phyloP scores from a whole-genome alignment of 2,329 filamentous ascomycete genomes.

The Trichoderma citrinoviride region DNA sequence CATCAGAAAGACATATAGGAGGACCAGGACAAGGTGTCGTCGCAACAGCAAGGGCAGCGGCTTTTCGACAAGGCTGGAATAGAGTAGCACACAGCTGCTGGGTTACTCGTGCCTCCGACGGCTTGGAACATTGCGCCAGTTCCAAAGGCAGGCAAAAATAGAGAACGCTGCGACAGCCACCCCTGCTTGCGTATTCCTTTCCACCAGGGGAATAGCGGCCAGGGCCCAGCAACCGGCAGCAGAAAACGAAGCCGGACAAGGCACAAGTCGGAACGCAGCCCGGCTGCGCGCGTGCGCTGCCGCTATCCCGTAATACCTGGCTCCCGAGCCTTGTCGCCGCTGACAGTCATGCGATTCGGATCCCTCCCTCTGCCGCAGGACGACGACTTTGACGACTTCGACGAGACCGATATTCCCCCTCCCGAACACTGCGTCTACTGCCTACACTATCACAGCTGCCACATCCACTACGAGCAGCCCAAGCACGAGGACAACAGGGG shows the following conservation, averaged over 20 bases:
- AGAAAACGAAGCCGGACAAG: constrained; percentile 9
- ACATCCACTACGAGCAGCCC: neutral
- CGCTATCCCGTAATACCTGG: constrained; percentile 5
- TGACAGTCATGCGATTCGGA: constrained; percentile 25
- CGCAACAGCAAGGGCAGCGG: constrained; percentile 3
- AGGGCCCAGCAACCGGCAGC: constrained; percentile 1
- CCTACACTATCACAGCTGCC: neutral
- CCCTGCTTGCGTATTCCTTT: neutral
- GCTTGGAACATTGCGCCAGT: neutral
- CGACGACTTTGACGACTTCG: constrained; percentile 14
- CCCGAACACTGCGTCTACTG: neutral
- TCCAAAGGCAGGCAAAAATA: neutral
- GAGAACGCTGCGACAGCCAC: neutral
- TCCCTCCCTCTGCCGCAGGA: constrained; percentile 17
- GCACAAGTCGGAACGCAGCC: constrained; percentile 5
- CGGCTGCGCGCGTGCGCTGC: constrained; percentile 8
- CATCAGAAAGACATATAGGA: neutral
- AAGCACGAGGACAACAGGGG: neutral
- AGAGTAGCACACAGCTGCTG: neutral
- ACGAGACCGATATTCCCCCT: neutral
- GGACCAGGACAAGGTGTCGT: neutral
- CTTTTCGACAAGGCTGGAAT: neutral
- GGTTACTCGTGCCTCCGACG: neutral
- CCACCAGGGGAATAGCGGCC: neutral
- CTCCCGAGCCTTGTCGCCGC: constrained; percentile 11